Conservation (phyloP, 768 basidiomycete species). For the Auricularia sp. region DNA sequence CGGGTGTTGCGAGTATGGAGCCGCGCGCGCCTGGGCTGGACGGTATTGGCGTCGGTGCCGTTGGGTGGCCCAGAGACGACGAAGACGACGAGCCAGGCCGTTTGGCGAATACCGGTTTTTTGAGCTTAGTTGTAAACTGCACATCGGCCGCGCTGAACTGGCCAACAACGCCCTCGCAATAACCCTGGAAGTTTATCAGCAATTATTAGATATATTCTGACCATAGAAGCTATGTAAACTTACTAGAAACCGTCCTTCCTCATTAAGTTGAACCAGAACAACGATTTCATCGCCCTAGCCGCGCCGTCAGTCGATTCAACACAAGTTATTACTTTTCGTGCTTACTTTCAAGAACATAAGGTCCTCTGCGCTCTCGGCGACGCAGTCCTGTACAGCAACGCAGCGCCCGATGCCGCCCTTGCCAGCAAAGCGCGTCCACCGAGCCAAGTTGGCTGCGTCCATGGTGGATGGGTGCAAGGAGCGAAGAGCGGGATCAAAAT, state of each 20-base stretch:
- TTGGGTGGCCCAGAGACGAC: not conserved
- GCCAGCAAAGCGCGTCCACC: slow-evolving; percentile 76
- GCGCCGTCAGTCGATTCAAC: too few relatives aligned
- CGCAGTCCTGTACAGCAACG: slow-evolving; percentile 61
- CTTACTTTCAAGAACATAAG: slow-evolving; percentile 79
- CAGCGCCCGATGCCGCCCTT: slow-evolving; percentile 83
- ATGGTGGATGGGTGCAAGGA: slow-evolving; percentile 16
- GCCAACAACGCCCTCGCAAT: slow-evolving; percentile 81
- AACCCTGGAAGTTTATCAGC: slow-evolving; percentile 40
- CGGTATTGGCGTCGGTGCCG: not conserved
- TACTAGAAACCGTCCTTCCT: slow-evolving; percentile 53
- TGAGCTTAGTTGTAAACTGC: slow-evolving; percentile 61
- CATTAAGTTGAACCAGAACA: slow-evolving; percentile 59
- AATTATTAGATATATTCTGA: not conserved
- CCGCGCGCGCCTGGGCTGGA: not conserved
- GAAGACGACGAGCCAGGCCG: slow-evolving; percentile 21
- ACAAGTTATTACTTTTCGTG: slow-evolving; percentile 7
- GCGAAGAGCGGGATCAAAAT: not conserved
- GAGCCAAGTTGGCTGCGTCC: slow-evolving; percentile 61
- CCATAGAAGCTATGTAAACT: slow-evolving; percentile 15
- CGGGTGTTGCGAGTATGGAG: not conserved
- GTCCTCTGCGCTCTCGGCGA: slow-evolving; percentile 62
- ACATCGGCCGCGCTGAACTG: slow-evolving; percentile 56
- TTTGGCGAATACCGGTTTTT: slow-evolving; percentile 71
- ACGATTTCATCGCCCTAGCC: slow-evolving; percentile 67